Evolutionary conservation across 805 yeast species (phyloP), one percentile per base, ranked within the genome.

Genomic region (Candida morakotiae): DNA sequence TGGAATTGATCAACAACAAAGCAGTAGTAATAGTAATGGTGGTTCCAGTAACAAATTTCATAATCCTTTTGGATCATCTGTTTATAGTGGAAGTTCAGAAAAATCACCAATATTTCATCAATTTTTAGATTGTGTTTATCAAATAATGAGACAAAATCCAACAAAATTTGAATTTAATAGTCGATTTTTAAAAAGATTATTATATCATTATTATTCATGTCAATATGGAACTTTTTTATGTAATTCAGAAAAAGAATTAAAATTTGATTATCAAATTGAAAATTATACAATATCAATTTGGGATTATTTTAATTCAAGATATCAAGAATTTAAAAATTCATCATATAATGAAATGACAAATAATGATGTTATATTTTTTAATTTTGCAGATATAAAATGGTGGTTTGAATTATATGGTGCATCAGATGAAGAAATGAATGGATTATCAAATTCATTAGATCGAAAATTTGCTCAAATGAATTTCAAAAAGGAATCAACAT

Each of bases 51-150:
- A n/a, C n/a, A 58, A 58, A 30, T 45, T 48, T 6, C 28, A 15
- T 15, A 47, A 64, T 8, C 29, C 35, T 11, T 25, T 32, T 18
- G n/a, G 23, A 4, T 64, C 55, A 31, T 64, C 52, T 4, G 44
- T 56, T 0, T 67, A 67, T 42, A 38, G 49, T 8, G 72, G 69
- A 9, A 63, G 67, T 41, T 58, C 45, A 36, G 72, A 67, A 29
- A 56, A 58, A 44, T 84, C 96, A 9, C 98, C 98, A 0, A 77
- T 89, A 1, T 91, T 93, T 62, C 97, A 88, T 50, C 98, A 93
- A 54, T 93, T 89, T 60, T 60, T 93, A 31, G 98, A 93, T 52
- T 81, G 93, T 45, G 83, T 87, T 1, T 88, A 82, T 56, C 98
- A 93, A 54, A 54, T 91, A 14, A 57, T 74, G 35, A 58, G 78